Evolutionary conservation across 129 eudicot species (phyloP), one percentile per base, ranked within the genome.

Genomic region (Escallonia rubra): DNA sequence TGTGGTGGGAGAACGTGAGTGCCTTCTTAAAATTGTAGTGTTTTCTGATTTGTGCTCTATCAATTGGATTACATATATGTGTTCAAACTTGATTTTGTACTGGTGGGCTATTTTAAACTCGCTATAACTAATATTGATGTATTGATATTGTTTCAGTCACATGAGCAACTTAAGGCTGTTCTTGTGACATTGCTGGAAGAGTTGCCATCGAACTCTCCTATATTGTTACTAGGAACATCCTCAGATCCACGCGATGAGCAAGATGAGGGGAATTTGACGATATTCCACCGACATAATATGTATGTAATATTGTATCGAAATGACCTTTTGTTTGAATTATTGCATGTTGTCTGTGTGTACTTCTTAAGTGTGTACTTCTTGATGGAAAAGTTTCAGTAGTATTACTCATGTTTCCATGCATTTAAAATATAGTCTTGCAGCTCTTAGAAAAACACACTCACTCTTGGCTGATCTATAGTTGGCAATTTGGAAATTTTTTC

Each of bases 1-100:
- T 84, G 70, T 89, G 99, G 99, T 87, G 95, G 96, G 97, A 90
- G 72, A 94, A 88, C 82, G 99, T 93, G 73, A 74, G 90, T 69
- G 67, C 67, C 38, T 74, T 43, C 70, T 73, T 23, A 8, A 59
- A 3, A 6, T 65, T 51, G 43, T 51, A 23, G 34, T 23, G 34
- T 23, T 23, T 23, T 23, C 7, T 54, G 46, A 62, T 52, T 75
- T 59, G 59, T 73, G 45, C 75, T 56, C 68, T 42, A 44, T 7
- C 14, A 23, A 23, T 23, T 23, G 34, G 34, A 23, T 23, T 23
- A 23, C 34, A 23, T 23, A 23, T 23, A 23, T 23, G 34, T 23
- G 34, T 23, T 23, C 34, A 23, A 23, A 23, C 34, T 23, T 23
- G 34, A 23, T 23, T 23, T 23, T 23, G 34, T 23, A 23, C 34